Base-by-base conservation (phyloP, 768 basidiomycete genomes). In the Boletus edulis region DNA sequence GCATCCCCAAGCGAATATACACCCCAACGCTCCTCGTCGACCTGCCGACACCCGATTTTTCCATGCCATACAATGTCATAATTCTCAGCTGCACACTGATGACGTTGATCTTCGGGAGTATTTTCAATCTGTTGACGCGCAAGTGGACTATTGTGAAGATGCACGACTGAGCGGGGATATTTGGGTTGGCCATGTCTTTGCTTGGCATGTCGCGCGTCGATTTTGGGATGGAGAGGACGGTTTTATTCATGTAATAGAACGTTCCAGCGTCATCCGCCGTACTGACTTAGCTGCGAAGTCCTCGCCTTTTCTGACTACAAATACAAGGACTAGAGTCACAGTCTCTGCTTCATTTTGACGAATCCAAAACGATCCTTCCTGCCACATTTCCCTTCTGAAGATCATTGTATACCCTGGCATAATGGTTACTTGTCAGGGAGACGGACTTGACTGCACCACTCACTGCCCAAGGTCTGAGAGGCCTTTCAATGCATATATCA, bases 41-140 rank as follows among this genome's bases (percentile, higher is more conserved):
- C 69, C 81, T 97, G n/a, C 89, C 96, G n/a, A 94, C 93, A 35
- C 97, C 96, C 0, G 97, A 98, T 70, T 98, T 98, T 69, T 94
- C 91, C 71, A 98, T 98, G 97, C 97, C 97, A 1, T 98, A 98
- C 76, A 99, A 98, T 74, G 96, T 98, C 45, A 98, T 98, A 72
- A 98, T 98, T 65, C 89, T 98, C 77, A 94, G 83, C 55, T 92
- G 89, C 67, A 94, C 93, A 11, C 75, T 98, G 40, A 81, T 97
- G 49, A 94, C 95, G 44, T 83, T 97, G 59, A 85, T 95, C 51
- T 98, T 99, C 72, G 97, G 96, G 54, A 91, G 85, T 63, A 73
- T 96, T 44, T 94, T 98, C 73, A 98, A 98, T 65, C 68, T 86
- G 46, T 73, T 98, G 71, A 91, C 91, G 44, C 74, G 96, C 58